Base-by-base conservation (phyloP, 257 asterid species). In the Avicennia marina region DNA sequence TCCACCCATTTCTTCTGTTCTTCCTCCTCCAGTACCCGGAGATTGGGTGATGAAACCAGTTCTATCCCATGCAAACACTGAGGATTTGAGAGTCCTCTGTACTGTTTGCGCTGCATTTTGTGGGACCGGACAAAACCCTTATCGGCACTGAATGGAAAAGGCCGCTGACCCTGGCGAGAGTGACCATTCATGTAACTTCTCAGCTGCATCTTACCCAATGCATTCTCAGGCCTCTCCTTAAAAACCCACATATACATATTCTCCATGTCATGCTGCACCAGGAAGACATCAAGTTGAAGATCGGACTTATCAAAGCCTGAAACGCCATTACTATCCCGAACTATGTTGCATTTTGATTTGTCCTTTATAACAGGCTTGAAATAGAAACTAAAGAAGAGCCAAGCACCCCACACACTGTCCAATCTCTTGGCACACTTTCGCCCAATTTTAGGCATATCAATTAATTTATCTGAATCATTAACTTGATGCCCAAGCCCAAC, bases 361-460 rank as follows among this genome's bases (percentile, higher is more conserved):
- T 72, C 80, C 36, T 79, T 75, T 24, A 79, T 47, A n/a, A 79
- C 85, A 7, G 82, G 82, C 71, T 72, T 79, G 71, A 79, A 79
- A 39, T 79, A 79, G 75, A 72, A 79, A 34, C 68, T 69, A 53
- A 75, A 79, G 82, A 79, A 79, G 70, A 79, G 72, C 85, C 85
- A 79, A 60, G 85, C 85, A 39, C 85, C 82, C 85, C 82, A 79
- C 51, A 72, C 71, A 50, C 82, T 79, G 40, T 79, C 85, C 70
- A 75, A 56, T 40, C 63, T 66, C 73, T 79, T 79, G 43, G 79
- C 75, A 45, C 71, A 72, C 56, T 75, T 79, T 22, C 74, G 60
- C 34, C 77, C 85, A 1, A 42, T 32, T 42, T 75, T 79, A 43
- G 82, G 85, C 65, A 75, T 27, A 46, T 66, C 78, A 17, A 66